Base-by-base conservation (phyloP, 1,139 yeast species). In the Debaryomyces sp. region DNA sequence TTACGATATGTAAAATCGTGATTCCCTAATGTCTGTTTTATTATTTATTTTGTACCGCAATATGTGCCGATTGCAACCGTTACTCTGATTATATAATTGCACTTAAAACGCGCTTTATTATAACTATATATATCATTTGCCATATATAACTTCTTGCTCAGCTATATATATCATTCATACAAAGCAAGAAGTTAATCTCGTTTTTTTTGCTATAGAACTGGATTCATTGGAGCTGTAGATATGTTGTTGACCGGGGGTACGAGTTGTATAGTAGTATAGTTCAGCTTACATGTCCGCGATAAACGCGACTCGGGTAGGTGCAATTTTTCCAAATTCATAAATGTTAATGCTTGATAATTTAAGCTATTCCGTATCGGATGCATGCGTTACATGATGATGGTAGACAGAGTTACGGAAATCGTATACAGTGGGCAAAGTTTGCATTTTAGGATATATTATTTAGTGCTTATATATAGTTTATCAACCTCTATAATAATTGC, bases 401-500 rank as follows among this genome's bases (percentile, higher is more conserved):
- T 17, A 8, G 18, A 32, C 35, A 17, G 35, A 10, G 21, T 32
- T 32, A 8, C 35, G 5, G 12, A n/a, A 15, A 6, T 17, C 18
- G 18, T 32, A 17, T 13, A 7, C 9, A 5, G 18, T 7, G 9
- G 18, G 18, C 6, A 2, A 1, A 4, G 12, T 8, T 10, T 15
- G 6, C 15, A 12, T 17, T 32, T 30, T 17, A 15, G 9, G 4
- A 15, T 24, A 36, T 23, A 24, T 24, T 22, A 17, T 10, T 39
- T 6, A 27, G 30, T 27, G 12, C 10, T 26, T 26, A 26, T 27
- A 27, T 27, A 27, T 27, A n/a, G 12, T 27, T 27, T 41, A 29
- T 32, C 38, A 43, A 30, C 58, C 60, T 63, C 82, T 83, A 71
- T 83, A 87, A 64, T 89, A 91, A 44, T 84, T 80, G 47, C 89